A percentile compares a stretch with the other conserved stretches of the same genome.
Evolutionary conservation across 441 rosid species (phyloP).

Genomic region (Raphanus hybrid): DNA sequence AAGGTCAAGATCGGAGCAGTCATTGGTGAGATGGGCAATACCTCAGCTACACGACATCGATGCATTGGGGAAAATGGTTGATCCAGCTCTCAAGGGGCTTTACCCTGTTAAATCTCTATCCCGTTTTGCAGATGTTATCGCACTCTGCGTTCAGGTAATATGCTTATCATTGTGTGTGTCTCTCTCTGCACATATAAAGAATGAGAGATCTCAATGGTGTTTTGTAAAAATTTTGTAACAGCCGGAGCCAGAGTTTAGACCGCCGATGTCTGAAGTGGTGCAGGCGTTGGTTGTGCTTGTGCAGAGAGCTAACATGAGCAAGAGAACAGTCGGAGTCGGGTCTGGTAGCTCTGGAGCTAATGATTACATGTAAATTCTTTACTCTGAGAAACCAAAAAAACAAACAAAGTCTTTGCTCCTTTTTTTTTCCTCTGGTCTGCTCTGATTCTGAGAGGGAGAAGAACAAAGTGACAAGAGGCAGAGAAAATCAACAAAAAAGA

Average conservation of each 20-base stretch:
- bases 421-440: too few relatives aligned
- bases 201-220: slow-evolving; percentile 17
- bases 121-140: not conserved
- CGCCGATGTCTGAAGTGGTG: slow-evolving; percentile 17
- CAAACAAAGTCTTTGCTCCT: slow-evolving; percentile 11
- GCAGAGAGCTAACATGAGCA: slow-evolving; percentile 68
- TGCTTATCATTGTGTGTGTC: not conserved
- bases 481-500: slow-evolving; percentile 5
- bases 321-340: slow-evolving; percentile 60
- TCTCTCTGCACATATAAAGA: not conserved
- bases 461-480: slow-evolving; percentile 27
- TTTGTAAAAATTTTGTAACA: slow-evolving; percentile 18
- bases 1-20: slow-evolving; percentile 89
- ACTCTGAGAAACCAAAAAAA: slow-evolving; percentile 18
- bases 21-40: slow-evolving; percentile 98
- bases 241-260: slow-evolving; percentile 24
- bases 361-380: slow-evolving; percentile 47
- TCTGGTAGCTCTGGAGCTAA: slow-evolving; percentile 44
- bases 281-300: slow-evolving; percentile 58
- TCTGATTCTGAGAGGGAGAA: slow-evolving; percentile 15
- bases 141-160: slow-evolving; percentile 16
- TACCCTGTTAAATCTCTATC: slow-evolving; percentile 5
- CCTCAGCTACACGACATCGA: slow-evolving; percentile 77
- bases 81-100: slow-evolving; percentile 6
- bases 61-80: slow-evolving; percentile 7